phyloP scores from a whole-genome alignment of 441 rosid genomes.

The Iberis amara region DNA sequence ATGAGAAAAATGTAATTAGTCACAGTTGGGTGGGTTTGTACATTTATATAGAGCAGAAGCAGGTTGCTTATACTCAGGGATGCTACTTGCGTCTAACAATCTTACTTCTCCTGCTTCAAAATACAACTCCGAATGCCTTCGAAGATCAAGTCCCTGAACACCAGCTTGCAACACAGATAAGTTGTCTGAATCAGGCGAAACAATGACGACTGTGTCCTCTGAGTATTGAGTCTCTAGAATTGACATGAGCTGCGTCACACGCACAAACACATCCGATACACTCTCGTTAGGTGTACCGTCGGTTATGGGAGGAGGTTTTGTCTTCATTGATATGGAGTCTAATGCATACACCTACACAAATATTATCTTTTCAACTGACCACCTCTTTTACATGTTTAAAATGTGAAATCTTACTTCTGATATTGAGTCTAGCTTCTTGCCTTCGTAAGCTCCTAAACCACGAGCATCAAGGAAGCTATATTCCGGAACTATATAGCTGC shows the following conservation, averaged over 20 bases:
- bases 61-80: conserved; percentile 77
- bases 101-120: conserved; percentile 80
- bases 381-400: background rate
- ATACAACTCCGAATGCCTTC: conserved; percentile 71
- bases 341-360: conserved; percentile 62
- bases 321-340: conserved; percentile 65
- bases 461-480: conserved; percentile 94
- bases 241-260: conserved; percentile 88
- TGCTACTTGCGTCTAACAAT: conserved; percentile 55
- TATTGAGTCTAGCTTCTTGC: conserved; percentile 63
- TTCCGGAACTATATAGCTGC: conserved; percentile 84
- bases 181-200: conserved; percentile 94
- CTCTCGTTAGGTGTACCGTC: conserved; percentile 94
- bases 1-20: conserved; percentile 24
- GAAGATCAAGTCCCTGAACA: conserved; percentile 72
- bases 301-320: conserved; percentile 78
- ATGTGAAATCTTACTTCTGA: conserved; percentile 48
- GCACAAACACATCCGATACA: conserved; percentile 78
- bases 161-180: conserved; percentile 80
- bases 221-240: conserved; percentile 92
- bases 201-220: conserved; percentile 58
- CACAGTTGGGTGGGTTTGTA: conserved; percentile 69
- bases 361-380: no score
- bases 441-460: conserved; percentile 90
- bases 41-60: conserved; percentile 81